Conservation (phyloP, 306 rosid genomes). For the barrel medic (Medicago truncatula) region DNA sequence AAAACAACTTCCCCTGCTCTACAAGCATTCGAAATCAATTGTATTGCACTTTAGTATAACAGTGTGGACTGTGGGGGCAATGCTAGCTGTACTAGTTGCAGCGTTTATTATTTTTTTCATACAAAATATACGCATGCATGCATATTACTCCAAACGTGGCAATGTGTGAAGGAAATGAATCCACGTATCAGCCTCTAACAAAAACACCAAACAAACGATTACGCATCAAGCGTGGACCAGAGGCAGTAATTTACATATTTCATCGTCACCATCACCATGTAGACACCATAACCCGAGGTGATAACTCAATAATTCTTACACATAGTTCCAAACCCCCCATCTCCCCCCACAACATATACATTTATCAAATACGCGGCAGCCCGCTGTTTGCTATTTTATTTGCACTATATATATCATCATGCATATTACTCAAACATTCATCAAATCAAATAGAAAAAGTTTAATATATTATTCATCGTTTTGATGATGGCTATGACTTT, state of each 20-base stretch:
- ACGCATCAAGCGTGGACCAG: neutral
- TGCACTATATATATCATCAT: neutral
- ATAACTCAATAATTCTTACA: slow-evolving; percentile 29
- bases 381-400: neutral
- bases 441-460: neutral
- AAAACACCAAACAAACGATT: slow-evolving; percentile 1
- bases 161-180: neutral
- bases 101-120: neutral
- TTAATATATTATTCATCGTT: neutral
- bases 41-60: too few relatives aligned
- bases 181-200: slow-evolving; percentile 23
- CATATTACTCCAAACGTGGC: slow-evolving; percentile 32
- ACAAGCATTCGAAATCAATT: too few relatives aligned
- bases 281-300: slow-evolving; percentile 39
- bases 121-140: neutral
- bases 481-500: slow-evolving; percentile 30
- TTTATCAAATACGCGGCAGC: slow-evolving; percentile 33
- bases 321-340: neutral
- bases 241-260: neutral
- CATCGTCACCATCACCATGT: slow-evolving; percentile 16
- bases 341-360: neutral
- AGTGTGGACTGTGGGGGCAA: too few relatives aligned
- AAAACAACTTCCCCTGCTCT: too few relatives aligned
- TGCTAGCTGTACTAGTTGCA: neutral
- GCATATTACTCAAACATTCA: neutral